phyloP scores from a whole-genome alignment of 495 filamentous ascomycete species.

The Penicillium cataractarum region DNA sequence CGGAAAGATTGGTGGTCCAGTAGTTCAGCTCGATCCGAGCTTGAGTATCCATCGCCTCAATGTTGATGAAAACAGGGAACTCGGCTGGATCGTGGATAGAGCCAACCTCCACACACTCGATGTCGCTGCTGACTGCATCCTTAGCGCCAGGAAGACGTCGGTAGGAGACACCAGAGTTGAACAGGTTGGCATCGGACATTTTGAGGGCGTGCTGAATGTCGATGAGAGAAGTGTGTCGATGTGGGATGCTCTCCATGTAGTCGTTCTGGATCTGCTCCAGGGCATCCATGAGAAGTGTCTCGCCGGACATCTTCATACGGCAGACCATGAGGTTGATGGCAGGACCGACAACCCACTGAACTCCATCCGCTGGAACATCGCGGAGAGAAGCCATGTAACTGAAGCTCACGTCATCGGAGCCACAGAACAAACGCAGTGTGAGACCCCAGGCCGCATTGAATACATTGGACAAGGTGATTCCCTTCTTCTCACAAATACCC shows the following conservation, averaged over 20 bases:
- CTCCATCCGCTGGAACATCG: slow-evolving; percentile 47
- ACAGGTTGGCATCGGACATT: slow-evolving; percentile 38
- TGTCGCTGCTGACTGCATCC: slow-evolving; percentile 27
- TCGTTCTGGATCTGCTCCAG: slow-evolving; percentile 51
- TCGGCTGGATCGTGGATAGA: slow-evolving; percentile 60
- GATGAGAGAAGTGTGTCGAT: slow-evolving; percentile 53
- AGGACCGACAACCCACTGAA: slow-evolving; percentile 54
- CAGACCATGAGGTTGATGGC: slow-evolving; percentile 60
- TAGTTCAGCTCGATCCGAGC: slow-evolving; percentile 58
- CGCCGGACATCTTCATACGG: slow-evolving; percentile 42
- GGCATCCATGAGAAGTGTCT: slow-evolving; percentile 32
- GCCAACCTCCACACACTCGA: slow-evolving; percentile 43
- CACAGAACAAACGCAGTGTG: slow-evolving; percentile 52
- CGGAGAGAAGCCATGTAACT: slow-evolving; percentile 57
- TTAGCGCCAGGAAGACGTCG: slow-evolving; percentile 38
- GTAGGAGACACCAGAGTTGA: slow-evolving; percentile 53
- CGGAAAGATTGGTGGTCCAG: slow-evolving; percentile 56
- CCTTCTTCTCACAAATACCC: slow-evolving; percentile 47
- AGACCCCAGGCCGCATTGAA: slow-evolving; percentile 60
- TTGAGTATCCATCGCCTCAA: slow-evolving; percentile 51
- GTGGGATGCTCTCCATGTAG: slow-evolving; percentile 51
- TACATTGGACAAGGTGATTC: slow-evolving; percentile 54
- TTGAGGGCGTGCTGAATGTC: slow-evolving; percentile 56
- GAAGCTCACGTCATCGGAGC: slow-evolving; percentile 56
- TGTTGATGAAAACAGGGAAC: slow-evolving; percentile 57